Percentiles rank a stretch among this genome's conserved stretches.
Conservation (phyloP, 768 basidiomycete species). For the Mycena alexandri region DNA sequence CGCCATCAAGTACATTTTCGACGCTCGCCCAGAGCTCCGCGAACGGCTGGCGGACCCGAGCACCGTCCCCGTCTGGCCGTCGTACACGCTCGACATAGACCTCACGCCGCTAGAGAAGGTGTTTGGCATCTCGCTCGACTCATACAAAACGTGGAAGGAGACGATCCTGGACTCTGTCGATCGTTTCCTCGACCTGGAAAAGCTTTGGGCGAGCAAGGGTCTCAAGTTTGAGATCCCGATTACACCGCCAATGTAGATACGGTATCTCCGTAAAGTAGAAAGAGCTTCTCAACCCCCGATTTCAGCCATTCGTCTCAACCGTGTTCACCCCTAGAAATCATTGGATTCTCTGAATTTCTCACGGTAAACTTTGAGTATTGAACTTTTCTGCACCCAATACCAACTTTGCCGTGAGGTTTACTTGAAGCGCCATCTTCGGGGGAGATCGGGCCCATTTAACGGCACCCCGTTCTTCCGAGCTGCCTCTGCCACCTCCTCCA, state of each 20-base stretch:
- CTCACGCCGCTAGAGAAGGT: slow-evolving; percentile 38
- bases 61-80: slow-evolving; percentile 19
- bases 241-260: slow-evolving; percentile 18
- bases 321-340: too few relatives aligned
- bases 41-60: slow-evolving; percentile 26
- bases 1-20: slow-evolving; percentile 24
- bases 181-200: slow-evolving; percentile 30
- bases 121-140: slow-evolving; percentile 29
- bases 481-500: too few relatives aligned
- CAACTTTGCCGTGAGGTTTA: too few relatives aligned
- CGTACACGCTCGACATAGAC: slow-evolving; percentile 35
- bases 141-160: slow-evolving; percentile 31
- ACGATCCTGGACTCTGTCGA: slow-evolving; percentile 37
- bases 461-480: too few relatives aligned
- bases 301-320: too few relatives aligned
- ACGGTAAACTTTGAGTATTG: too few relatives aligned
- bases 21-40: slow-evolving; percentile 33
- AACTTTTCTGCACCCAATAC: too few relatives aligned
- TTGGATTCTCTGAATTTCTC: too few relatives aligned
- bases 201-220: slow-evolving; percentile 35
- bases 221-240: slow-evolving; percentile 30
- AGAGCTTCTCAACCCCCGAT: too few relatives aligned
- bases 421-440: too few relatives aligned
- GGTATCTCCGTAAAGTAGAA: too few relatives aligned
- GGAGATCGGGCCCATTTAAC: too few relatives aligned